Evolutionary conservation across 208 protist species (phyloP).

Genomic region (Leishmania tarentolae): DNA sequence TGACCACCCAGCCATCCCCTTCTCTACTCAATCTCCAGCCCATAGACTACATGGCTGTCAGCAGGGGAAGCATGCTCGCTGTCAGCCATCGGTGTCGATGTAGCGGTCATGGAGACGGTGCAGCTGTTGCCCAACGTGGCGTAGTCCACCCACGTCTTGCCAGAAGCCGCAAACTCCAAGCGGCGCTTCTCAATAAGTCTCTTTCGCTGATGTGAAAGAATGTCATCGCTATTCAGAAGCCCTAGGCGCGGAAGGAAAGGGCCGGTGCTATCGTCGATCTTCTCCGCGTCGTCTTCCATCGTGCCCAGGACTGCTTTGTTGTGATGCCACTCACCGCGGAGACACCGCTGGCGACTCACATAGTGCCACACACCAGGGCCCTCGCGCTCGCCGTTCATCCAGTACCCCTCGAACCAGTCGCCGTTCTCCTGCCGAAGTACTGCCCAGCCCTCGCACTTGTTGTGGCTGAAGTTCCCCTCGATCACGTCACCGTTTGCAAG

Average conservation of each 20-base stretch:
- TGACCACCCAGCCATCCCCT: not conserved
- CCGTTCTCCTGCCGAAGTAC: constrained; percentile 61
- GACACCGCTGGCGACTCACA: constrained; percentile 63
- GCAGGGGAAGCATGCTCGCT: not conserved
- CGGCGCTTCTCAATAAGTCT: constrained; percentile 65
- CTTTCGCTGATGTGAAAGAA: constrained; percentile 68
- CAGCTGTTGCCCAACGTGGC: constrained; percentile 8
- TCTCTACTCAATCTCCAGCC: constrained; percentile 31
- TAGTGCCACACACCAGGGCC: constrained; percentile 90
- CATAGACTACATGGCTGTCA: constrained; percentile 9
- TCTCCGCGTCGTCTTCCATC: constrained; percentile 77
- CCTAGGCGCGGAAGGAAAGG: constrained; percentile 82
- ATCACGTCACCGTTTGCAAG: constrained; percentile 80
- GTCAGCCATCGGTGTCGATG: not conserved
- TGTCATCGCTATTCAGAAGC: constrained; percentile 59
- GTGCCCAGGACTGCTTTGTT: constrained; percentile 76
- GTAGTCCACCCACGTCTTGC: constrained; percentile 62
- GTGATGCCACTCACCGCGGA: constrained; percentile 86
- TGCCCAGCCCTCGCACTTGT: constrained; percentile 76
- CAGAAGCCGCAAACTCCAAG: constrained; percentile 49
- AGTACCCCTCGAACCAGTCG: constrained; percentile 91
- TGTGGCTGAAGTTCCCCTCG: constrained; percentile 76
- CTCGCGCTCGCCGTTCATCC: constrained; percentile 77
- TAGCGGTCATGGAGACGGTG: not conserved
- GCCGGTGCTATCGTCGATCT: constrained; percentile 49